Evolutionary conservation across 306 rosid genomes (phyloP), one percentile per base, ranked within the genome.

Genomic region (Dicorynia guianensis): DNA sequence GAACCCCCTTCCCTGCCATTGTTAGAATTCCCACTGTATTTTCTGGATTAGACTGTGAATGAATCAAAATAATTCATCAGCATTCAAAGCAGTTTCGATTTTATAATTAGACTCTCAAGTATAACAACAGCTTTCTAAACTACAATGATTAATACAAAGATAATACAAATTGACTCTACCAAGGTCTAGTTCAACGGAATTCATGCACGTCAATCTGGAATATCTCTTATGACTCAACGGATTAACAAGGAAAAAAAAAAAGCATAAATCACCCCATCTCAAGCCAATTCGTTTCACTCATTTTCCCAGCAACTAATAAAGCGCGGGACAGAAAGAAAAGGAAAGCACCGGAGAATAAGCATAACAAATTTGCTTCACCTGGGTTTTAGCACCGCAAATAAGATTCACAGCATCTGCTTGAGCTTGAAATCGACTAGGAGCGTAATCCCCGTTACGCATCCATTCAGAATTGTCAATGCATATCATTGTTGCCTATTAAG

Each of bases 331-430:
- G 54, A 39, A 19, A 1, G 54, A 18, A 25, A 61, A 3, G 15
- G 6, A 0, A 8, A 3, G 60, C 4, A 1, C 18, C 12, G 13
- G 19, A 54, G 13, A 70, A 6, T 42, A 52, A 17, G 0, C 39
- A 59, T 68, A 40, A 4, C 48, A 0, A 0, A 48, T 17, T 48
- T 6, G 63, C 47, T 33, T 71, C 39, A 96, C 93, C 91, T 94
- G 98, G 13, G 98, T 94, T 86, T 94, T 94, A 62, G 98, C 98
- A 50, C 98, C 98, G 58, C 98, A 94, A 67, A 94, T 94, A 65
- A 91, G 88, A 82, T 92, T 94, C 38, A 91, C 92, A 72, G 98
- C 91, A 44, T 94, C 98, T 5, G 94, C 85, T 82, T 88, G 98
- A 61, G 97, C 96, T 87, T 87, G 91, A 85, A 94, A 88, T 71